These are phyloP conservation scores for Trichosanthes cucumerina DNA, from an alignment of 306 rosid species.

Conservation along the genomic window DNA sequence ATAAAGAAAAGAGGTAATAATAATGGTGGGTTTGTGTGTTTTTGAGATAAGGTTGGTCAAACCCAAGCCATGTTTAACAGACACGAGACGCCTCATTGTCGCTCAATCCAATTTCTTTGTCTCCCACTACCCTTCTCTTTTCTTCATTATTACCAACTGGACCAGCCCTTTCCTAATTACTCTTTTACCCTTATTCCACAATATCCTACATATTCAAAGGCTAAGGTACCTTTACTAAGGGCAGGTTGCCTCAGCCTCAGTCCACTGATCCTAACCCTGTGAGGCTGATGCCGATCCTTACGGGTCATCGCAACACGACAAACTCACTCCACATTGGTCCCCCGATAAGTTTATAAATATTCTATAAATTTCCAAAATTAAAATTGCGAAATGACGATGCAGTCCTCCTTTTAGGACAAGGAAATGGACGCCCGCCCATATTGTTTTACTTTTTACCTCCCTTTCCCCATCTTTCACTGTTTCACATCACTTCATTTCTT, in stretches of 20 bases:
- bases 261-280: not conserved
- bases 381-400: not conserved
- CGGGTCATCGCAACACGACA: constrained; percentile 1
- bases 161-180: not conserved
- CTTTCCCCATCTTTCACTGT: not conserved
- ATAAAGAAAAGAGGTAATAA: not conserved
- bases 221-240: not conserved
- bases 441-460: not conserved
- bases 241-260: not conserved
- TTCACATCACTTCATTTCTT: no score
- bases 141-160: not conserved
- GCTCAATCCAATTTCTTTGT: not conserved
- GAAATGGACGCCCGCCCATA: not conserved
- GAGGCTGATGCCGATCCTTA: not conserved
- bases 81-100: not conserved
- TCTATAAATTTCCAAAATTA: not conserved
- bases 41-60: not conserved
- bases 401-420: not conserved
- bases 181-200: not conserved
- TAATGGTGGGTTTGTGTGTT: not conserved
- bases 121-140: not conserved
- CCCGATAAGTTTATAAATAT: not conserved
- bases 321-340: not conserved
- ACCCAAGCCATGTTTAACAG: not conserved
- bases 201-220: no score